Evolutionary conservation across 2,329 filamentous ascomycete species (phyloP).

Genomic region (Endothia cerciana): DNA sequence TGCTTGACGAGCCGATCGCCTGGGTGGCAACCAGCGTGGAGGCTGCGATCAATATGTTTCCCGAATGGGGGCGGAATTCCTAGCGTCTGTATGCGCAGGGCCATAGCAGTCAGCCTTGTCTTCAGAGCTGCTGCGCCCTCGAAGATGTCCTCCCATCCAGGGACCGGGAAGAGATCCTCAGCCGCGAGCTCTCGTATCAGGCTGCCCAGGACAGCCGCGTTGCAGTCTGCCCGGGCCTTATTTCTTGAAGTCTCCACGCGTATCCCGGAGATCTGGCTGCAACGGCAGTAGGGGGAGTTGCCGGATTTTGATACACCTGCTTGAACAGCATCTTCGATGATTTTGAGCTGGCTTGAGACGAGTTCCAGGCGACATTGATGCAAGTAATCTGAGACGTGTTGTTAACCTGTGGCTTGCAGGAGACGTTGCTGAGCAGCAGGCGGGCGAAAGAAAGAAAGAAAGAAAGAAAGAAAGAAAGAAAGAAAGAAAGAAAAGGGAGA

Average conservation of each 20-base stretch:
- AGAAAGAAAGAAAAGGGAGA: not conserved
- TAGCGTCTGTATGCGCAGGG: not conserved
- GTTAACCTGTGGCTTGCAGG: not conserved
- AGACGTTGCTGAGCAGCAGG: too few species aligned
- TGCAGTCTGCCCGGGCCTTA: conserved; percentile 4
- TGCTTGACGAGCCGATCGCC: not conserved
- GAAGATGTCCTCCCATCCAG: not conserved
- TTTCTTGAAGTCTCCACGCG: not conserved
- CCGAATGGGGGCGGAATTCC: not conserved
- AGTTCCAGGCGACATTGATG: not conserved
- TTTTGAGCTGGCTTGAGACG: not conserved
- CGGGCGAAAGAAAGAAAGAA: not conserved
- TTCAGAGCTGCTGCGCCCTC: not conserved
- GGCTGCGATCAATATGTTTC: not conserved
- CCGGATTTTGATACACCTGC: too few species aligned
- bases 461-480: not conserved
- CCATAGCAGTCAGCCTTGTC: not conserved
- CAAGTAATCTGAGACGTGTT: not conserved
- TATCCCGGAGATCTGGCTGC: not conserved
- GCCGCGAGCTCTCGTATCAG: not conserved
- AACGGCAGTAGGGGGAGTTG: not conserved
- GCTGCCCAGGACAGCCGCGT: not conserved
- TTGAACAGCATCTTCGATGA: not conserved
- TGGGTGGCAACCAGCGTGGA: not conserved
- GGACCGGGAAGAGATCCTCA: not conserved